Conservation (phyloP, 148 eudicot species). For the Persicaria maculosa region DNA sequence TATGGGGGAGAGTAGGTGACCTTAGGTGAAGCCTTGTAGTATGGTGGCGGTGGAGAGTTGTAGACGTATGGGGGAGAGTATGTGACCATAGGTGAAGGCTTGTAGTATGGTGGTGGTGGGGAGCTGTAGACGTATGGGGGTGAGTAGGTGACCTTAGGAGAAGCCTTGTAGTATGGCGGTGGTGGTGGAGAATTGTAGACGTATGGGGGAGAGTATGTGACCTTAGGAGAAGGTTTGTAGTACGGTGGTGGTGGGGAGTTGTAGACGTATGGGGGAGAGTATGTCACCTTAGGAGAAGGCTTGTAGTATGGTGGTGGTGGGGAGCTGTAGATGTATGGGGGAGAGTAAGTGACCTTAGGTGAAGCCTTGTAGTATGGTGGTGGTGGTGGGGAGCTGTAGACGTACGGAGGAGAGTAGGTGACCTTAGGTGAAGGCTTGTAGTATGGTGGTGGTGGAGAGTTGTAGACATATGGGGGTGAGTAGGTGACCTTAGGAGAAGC, state of each 20-base stretch:
- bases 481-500: too few species aligned
- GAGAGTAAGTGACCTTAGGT: background rate
- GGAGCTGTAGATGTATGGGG: conserved; percentile 3
- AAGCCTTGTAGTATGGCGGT: background rate
- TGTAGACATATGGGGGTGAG: background rate
- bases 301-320: background rate
- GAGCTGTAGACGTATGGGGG: background rate
- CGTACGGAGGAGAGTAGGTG: background rate
- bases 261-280: background rate
- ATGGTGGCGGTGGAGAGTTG: background rate
- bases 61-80: conserved; percentile 9
- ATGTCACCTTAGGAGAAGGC: too few species aligned
- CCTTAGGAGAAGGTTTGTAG: conserved; percentile 1
- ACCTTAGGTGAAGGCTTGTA: background rate
- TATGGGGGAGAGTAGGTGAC: background rate
- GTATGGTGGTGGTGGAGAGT: background rate
- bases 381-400: background rate
- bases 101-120: conserved; percentile 4
- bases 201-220: background rate
- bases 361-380: background rate
- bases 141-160: background rate
- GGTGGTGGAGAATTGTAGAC: background rate
- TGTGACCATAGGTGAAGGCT: background rate
- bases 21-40: background rate
- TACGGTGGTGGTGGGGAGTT: background rate